These are phyloP conservation scores for Syzygium grande DNA, from an alignment of 345 rosid species.

Conservation along the genomic window DNA sequence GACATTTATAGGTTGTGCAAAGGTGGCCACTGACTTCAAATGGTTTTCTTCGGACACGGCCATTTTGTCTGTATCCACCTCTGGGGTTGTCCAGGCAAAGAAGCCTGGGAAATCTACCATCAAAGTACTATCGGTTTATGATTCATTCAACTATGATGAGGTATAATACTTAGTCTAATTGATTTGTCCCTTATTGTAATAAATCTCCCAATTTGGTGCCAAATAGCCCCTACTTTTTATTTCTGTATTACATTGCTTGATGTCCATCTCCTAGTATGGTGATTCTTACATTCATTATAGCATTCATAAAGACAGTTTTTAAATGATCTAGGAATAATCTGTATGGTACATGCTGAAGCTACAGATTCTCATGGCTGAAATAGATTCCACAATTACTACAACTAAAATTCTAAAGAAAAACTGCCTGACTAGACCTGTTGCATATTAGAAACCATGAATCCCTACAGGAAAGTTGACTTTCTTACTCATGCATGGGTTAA, in stretches of 20 bases:
- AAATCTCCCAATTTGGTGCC: background rate
- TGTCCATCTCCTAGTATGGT: background rate
- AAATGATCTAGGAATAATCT: background rate
- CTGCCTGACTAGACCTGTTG: background rate
- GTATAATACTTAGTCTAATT: constrained; percentile 21
- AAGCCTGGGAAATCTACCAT: constrained; percentile 81
- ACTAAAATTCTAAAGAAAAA: background rate
- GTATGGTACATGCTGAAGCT: background rate
- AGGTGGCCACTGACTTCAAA: constrained; percentile 65
- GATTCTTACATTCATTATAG: background rate
- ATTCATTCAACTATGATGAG: constrained; percentile 82
- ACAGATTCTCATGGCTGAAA: background rate
- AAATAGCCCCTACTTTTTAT: background rate
- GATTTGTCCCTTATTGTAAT: background rate
- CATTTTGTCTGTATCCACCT: constrained; percentile 57
- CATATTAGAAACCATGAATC: background rate
- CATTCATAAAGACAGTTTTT: background rate
- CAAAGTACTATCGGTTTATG: constrained; percentile 69
- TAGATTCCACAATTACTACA: background rate
- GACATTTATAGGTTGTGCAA: constrained; percentile 61
- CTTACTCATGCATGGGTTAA: background rate
- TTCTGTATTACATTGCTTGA: background rate
- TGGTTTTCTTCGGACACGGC: constrained; percentile 83
- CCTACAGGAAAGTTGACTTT: background rate
- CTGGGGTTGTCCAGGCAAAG: constrained; percentile 77